These are phyloP conservation scores for Saccharomycopsis hybrid DNA, from an alignment of 1,139 yeast species.

Conservation along the genomic window DNA sequence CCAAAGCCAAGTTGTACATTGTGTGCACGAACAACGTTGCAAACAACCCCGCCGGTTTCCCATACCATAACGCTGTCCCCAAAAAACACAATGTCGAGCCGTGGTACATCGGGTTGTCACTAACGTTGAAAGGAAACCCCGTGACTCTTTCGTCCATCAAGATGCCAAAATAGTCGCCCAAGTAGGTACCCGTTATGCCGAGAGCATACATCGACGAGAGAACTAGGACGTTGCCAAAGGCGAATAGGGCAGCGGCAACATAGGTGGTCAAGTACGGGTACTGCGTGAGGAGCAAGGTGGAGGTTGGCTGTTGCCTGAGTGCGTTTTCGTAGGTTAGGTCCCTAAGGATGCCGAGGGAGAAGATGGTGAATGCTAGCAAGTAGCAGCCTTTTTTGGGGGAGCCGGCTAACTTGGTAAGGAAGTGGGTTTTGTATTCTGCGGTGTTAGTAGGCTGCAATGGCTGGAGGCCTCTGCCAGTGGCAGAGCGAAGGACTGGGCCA, in stretches of 20 bases:
- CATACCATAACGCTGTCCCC: constrained; percentile 85
- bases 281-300: constrained; percentile 34
- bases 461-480: too few species aligned
- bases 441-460: too few species aligned
- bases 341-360: constrained; percentile 42
- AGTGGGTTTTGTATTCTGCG: constrained; percentile 64
- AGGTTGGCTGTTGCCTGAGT: constrained; percentile 49
- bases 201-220: constrained; percentile 84
- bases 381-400: constrained; percentile 60
- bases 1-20: constrained; percentile 78
- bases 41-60: constrained; percentile 80
- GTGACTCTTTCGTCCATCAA: constrained; percentile 86
- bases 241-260: constrained; percentile 44
- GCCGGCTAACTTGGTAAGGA: constrained; percentile 64
- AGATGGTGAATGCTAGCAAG: not conserved
- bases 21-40: constrained; percentile 66
- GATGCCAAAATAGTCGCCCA: constrained; percentile 96
- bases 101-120: constrained; percentile 93
- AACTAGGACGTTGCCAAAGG: constrained; percentile 73
- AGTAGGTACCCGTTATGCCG: constrained; percentile 92
- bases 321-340: constrained; percentile 72
- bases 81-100: constrained; percentile 86
- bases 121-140: constrained; percentile 88
- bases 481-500: too few species aligned
- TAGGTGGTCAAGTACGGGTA: constrained; percentile 33